Base-by-base conservation (phyloP, 192 early-diverging fungal genomes). In the Piromyces sp. region DNA sequence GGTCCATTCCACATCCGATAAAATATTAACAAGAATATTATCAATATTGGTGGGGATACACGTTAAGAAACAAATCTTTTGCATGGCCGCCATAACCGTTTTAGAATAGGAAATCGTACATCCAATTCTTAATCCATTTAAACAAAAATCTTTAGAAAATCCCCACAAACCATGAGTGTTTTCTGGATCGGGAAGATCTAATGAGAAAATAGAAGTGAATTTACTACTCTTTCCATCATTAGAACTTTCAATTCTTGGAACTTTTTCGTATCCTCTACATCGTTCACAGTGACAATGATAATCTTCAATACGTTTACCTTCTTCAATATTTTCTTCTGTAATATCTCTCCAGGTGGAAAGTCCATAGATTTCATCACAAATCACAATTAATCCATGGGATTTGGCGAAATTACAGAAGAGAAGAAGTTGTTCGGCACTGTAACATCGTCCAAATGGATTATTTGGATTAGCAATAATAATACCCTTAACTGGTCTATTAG, bases 281-380 rank as follows among this genome's bases (percentile, higher is more conserved):
- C 9, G 51, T n/a, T 2, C 1, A n/a, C 51, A 68, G 9, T 68
- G 51, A 68, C 51, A 68, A 11, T 68, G 26, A 68, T 68, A 68
- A 68, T 68, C 51, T 68, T 68, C 51, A n/a, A 68, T 68, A 11
- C 26, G 26, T 68, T 68, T 68, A 68, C 51, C 51, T 68, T 68
- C 51, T 68, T 68, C 51, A n/a, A 68, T 68, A n/a, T 28, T 68
- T n/a, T 68, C 5, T 2, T 17, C 22, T 5, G 40, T 33, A 16
- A 30, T 29, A 30, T 85, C 78, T 13, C 30, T 28, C 84, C 93
- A 94, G 15, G 87, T 85, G 0, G 92, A 93, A 11, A 93, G 85
- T 14, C 89, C 93, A 83, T 96, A 96, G 38, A 96, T 93, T 82
- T 96, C 95, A 84, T 96, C 95, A 84, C 91, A 86, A 14, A 95